Base-by-base conservation (phyloP, 2,329 filamentous ascomycete species). In the Hypoxylon sp. region DNA sequence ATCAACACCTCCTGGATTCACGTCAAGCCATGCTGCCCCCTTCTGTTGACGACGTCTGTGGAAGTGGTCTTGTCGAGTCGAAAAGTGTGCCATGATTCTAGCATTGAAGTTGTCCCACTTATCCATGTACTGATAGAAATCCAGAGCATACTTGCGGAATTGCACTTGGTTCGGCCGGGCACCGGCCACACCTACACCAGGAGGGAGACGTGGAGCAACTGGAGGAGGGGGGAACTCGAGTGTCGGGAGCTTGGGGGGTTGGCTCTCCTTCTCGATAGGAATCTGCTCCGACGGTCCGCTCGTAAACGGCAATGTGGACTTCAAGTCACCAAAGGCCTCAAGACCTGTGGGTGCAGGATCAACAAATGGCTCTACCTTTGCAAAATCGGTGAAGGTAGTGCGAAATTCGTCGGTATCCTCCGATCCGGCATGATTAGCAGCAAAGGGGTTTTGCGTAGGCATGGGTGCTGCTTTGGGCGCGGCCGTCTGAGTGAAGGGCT, bases 331-430 rank as follows among this genome's bases (percentile, higher is more conserved):
- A 32, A 86, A 76, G 0, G 82, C 84, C 20, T 72, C 72, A 2
- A 85, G 71, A 0, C 82, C 82, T 0, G 69, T 67, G 5, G 70
- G 67, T 5, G 59, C 53, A n/a, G 74, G 69, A 16, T 77, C 73
- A 0, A 73, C 68, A 20, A 84, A 78, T 0, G 81, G 82, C 20
- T 81, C 78, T 5, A 83, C 77, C 15, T 83, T 82, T 56, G 74
- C 76, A 19, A 85, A 69, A 23, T 84, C 81, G 4, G 75, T 70
- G 51, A 85, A 73, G n/a, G 69, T 79, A 4, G 78, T 73, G n/a
- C 73, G 68, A 52, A 83, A 81, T 52, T 81, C 78, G 11, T 81
- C 79, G 12, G 69, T 79, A 55, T 84, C 80, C 58, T 84, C 80
- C 1, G 80, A 82, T 12, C 81, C 80, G 11, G 71, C 71, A 51